Evolutionary conservation across 768 basidiomycete genomes (phyloP).

Genomic region (Boletus vinaceobasis): DNA sequence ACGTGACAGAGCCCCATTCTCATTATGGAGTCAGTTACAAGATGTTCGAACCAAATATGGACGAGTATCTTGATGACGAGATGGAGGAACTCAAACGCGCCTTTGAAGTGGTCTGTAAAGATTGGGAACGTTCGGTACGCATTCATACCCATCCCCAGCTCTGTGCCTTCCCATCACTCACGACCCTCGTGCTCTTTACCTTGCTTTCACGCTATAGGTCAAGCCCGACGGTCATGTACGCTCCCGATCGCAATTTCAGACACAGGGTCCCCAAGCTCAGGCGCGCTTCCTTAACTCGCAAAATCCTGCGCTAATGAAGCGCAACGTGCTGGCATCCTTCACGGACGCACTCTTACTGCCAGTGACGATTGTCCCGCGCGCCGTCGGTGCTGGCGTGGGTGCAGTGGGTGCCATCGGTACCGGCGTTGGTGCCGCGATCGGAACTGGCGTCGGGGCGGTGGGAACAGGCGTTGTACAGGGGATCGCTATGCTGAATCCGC

Average conservation of each 20-base stretch:
- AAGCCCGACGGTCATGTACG: slow-evolving; percentile 1
- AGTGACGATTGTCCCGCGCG: slow-evolving; percentile 92
- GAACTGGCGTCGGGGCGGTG: slow-evolving; percentile 51
- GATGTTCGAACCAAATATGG: slow-evolving; percentile 97
- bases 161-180: not conserved
- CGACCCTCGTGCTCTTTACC: not conserved
- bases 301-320: slow-evolving; percentile 89
- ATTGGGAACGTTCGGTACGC: slow-evolving; percentile 73
- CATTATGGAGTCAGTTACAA: slow-evolving; percentile 57
- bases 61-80: slow-evolving; percentile 96
- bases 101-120: slow-evolving; percentile 70
- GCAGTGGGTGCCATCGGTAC: slow-evolving; percentile 65
- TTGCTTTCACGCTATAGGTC: not conserved
- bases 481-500: slow-evolving; percentile 86
- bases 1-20: not conserved
- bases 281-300: slow-evolving; percentile 76
- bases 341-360: slow-evolving; percentile 86
- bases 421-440: slow-evolving; percentile 59
- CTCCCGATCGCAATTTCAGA: not conserved
- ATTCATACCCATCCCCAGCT: not conserved
- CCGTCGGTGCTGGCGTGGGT: slow-evolving; percentile 68
- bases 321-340: slow-evolving; percentile 90
- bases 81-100: slow-evolving; percentile 73
- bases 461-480: slow-evolving; percentile 78
- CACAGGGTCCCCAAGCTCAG: slow-evolving; percentile 4